Evolutionary conservation across 2,329 filamentous ascomycete genomes (phyloP), one percentile per base, ranked within the genome.

Genomic region (Elsinoe fawcettii): DNA sequence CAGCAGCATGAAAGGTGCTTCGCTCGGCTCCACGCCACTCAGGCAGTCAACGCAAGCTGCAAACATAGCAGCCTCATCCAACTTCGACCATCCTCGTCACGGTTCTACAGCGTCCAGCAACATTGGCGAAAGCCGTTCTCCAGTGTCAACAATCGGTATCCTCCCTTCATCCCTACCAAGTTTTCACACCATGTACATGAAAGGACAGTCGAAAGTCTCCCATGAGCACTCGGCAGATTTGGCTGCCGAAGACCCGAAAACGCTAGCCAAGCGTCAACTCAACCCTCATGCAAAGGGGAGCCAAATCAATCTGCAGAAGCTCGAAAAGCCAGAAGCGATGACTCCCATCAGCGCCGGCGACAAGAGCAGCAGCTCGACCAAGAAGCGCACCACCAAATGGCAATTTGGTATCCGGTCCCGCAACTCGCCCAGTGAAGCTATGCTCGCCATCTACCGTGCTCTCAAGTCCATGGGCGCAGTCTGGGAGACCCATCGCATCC

Each of bases 331-430:
- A 3, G 80, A 79, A 64, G 75, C 70, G 6, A 76, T 80, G 73
- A 80, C 80, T 2, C 72, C 74, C n/a, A 64, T 80, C 27, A 82
- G 84, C 2, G 64, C 69, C 16, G 49, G 54, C 27, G 59, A 37
- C 18, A 67, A 66, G 53, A 60, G 61, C 47, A 70, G 77, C 2
- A 90, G 88, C 75, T 30, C 47, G n/a, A 22, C 30, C 32, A 90
- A 88, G 70, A 74, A 79, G 4, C 90, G 88, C 67, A 87, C 87
- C 1, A 88, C 91, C 14, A 89, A 92, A 63, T 99, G 93, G 93
- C 93, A 99, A 70, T 99, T 99, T 69, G 93, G 93, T 58, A 99
- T 99, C 60, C 83, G 93, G 36, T 96, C 90, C 46, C 84, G 93
- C 51, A 99, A 97, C 67, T 87, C 90, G 57, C 93, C 93, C 0